Evolutionary conservation across 306 rosid species (phyloP), one percentile per base, ranked within the genome.

Genomic region (Corylus heterophylla): DNA sequence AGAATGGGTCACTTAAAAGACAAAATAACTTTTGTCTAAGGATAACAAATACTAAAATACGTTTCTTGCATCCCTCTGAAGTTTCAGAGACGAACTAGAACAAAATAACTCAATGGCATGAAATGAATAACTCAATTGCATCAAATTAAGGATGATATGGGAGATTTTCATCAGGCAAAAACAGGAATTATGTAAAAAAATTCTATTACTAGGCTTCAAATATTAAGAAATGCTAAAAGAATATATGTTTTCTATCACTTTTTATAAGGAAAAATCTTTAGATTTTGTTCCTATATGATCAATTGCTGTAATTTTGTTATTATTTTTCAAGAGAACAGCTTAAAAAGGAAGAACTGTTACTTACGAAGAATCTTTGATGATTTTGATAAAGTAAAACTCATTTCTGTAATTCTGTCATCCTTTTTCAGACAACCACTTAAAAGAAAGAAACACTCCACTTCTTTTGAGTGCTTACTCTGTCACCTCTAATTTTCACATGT

Each of bases 151-250:
- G 61, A 74, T 10, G n/a, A 49, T 31, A 63, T 63, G 27, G 69
- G 69, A 80, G 47, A 67, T 73, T 66, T 80, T 48, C 56, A 45
- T 74, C 7, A 39, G 62, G 77, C 50, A 68, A 61, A 74, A 31
- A 67, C 70, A 58, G 37, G 69, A 63, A 69, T 52, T 14, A 25
- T 54, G 7, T 9, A 8, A 8, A 74, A 35, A n/a, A 63, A 3
- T 63, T 63, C 9, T 13, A 31, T 31, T 63, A 62, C 39, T 29
- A 62, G 69, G 69, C 47, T 5, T 31, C 69, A 0, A 8, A 63
- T 63, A 62, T 64, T 31, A 64, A 64, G 47, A 35, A 17, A 64
- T 35, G 47, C 70, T 16, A 37, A 64, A 62, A 31, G 12, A 64
- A 16, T 35, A 1, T 35, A 64, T 64, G 25, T 55, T 55, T 13